Evolutionary conservation across 139 green algal genomes (phyloP).

Genomic region (Chlorella sp.): DNA sequence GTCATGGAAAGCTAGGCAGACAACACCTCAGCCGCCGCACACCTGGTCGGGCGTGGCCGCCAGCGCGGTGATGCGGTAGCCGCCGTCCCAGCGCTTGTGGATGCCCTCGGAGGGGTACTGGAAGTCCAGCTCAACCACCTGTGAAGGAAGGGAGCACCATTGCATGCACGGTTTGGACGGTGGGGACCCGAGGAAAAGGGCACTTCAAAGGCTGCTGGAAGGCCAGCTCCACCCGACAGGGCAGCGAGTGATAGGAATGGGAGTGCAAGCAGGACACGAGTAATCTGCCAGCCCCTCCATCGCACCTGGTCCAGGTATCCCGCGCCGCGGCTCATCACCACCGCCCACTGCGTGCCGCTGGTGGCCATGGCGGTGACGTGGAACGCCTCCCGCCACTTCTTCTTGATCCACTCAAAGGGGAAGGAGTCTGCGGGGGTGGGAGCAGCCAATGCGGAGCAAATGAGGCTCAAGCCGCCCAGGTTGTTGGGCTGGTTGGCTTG

Average conservation of each 20-base stretch:
- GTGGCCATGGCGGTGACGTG: conserved; percentile 85
- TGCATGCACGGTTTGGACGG: too few species aligned
- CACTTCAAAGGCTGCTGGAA: too few species aligned
- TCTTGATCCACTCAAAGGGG: conserved; percentile 93
- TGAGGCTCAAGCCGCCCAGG: too few species aligned
- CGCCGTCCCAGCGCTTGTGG: conserved; percentile 81
- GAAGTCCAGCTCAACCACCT: conserved; percentile 85
- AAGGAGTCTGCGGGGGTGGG: conserved; percentile 63
- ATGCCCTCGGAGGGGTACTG: conserved; percentile 87
- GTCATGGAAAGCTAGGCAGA: too few species aligned
- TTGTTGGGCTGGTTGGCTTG: too few species aligned
- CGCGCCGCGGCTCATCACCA: conserved; percentile 83
- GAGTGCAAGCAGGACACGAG: too few species aligned
- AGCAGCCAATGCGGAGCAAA: too few species aligned
- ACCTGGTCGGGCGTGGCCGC: conserved; percentile 78
- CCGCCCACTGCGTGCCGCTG: conserved; percentile 78
- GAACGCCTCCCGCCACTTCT: conserved; percentile 92
- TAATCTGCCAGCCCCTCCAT: too few species aligned
- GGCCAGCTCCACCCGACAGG: too few species aligned
- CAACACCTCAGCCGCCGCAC: background rate
- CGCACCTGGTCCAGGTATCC: conserved; percentile 77
- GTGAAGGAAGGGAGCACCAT: background rate
- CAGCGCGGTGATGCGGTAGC: conserved; percentile 82
- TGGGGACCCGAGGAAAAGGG: too few species aligned
- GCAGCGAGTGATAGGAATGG: too few species aligned